phyloP scores from a whole-genome alignment of 108 stramenopile genomes.

The Hondaea fermentalgiana region DNA sequence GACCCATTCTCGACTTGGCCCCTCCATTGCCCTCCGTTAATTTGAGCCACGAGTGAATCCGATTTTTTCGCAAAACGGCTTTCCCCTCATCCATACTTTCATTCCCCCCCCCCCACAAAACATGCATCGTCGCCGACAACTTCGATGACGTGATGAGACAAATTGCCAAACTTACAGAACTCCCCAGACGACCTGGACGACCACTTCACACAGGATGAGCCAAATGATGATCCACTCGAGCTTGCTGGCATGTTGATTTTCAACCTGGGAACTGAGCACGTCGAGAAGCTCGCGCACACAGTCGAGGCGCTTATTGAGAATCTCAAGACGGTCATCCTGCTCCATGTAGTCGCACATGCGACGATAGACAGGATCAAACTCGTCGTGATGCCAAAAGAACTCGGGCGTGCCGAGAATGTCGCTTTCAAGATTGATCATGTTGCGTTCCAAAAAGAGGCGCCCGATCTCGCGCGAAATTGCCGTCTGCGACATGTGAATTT shows the following conservation, averaged over 20 bases:
- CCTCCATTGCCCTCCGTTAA: too few species aligned
- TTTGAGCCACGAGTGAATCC: too few species aligned
- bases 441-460: constrained; percentile 43
- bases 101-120: neutral
- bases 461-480: constrained; percentile 31
- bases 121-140: neutral
- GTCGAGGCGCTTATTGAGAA: constrained; percentile 54
- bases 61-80: neutral
- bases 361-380: constrained; percentile 46
- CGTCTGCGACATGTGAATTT: constrained; percentile 35
- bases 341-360: constrained; percentile 40
- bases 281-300: constrained; percentile 49
- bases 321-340: constrained; percentile 36
- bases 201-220: constrained; percentile 38
- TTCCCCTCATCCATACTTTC: neutral
- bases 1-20: too few species aligned
- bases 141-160: neutral
- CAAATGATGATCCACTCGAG: constrained; percentile 49
- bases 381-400: constrained; percentile 52
- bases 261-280: constrained; percentile 35
- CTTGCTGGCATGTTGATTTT: constrained; percentile 26
- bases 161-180: neutral
- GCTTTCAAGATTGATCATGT: constrained; percentile 51
- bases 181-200: constrained; percentile 24
- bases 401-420: constrained; percentile 53